phyloP scores from a whole-genome alignment of 306 rosid genomes.

The Dalbergia oliveri region DNA sequence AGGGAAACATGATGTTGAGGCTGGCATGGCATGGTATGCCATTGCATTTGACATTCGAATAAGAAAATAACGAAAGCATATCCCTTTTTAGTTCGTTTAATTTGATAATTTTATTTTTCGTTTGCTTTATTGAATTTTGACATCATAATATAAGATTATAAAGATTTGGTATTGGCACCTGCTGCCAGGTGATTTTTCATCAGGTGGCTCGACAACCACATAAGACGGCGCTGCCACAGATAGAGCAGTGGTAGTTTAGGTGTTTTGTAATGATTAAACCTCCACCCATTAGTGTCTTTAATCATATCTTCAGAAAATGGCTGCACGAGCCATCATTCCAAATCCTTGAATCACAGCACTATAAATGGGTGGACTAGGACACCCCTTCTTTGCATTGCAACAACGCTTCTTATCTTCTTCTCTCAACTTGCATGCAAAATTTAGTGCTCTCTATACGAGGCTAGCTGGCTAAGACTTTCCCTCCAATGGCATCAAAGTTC shows the following conservation, averaged over 20 bases:
- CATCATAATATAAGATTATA: slow-evolving; percentile 28
- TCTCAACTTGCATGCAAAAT: slow-evolving; percentile 25
- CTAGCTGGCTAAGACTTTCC: neutral
- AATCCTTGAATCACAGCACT: slow-evolving; percentile 39
- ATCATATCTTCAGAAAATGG: slow-evolving; percentile 66
- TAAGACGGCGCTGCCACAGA: slow-evolving; percentile 68
- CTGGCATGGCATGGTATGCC: neutral
- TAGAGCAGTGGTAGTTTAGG: neutral
- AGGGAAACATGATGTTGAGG: slow-evolving; percentile 46
- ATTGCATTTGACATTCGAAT: slow-evolving; percentile 38
- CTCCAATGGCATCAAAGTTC: slow-evolving; percentile 60
- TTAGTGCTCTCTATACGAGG: neutral
- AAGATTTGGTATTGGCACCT: slow-evolving; percentile 28
- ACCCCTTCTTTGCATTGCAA: neutral
- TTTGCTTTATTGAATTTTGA: slow-evolving; percentile 30
- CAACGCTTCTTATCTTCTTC: too few species aligned
- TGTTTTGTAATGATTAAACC: slow-evolving; percentile 30
- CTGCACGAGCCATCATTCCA: slow-evolving; percentile 70
- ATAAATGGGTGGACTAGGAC: slow-evolving; percentile 52
- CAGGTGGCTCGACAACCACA: slow-evolving; percentile 51
- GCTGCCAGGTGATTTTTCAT: slow-evolving; percentile 48
- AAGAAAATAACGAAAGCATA: slow-evolving; percentile 2
- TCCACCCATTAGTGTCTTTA: slow-evolving; percentile 26
- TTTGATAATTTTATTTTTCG: too few species aligned
- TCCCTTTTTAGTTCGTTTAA: slow-evolving; percentile 6